A percentile compares a stretch with the other conserved stretches of the same genome.
phyloP scores from a whole-genome alignment of 352 stramenopile genomes.

The Chrysophaeum taylorii region DNA sequence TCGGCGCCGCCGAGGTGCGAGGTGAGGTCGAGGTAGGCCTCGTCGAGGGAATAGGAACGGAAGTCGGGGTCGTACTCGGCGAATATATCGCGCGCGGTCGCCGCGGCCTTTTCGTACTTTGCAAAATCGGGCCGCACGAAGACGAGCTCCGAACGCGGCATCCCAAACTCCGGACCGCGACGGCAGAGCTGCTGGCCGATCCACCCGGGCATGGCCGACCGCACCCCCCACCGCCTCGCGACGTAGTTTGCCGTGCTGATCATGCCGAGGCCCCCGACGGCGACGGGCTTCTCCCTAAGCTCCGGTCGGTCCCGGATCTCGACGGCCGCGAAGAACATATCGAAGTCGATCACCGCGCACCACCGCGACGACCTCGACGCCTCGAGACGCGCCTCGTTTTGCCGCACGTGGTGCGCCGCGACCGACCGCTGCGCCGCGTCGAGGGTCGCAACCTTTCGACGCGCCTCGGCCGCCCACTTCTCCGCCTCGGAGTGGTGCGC shows the following conservation, averaged over 20 bases:
- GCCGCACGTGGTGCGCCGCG: constrained; percentile 26
- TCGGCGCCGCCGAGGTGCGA: constrained; percentile 16
- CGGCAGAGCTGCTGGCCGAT: constrained; percentile 82
- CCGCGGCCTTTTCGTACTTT: constrained; percentile 70
- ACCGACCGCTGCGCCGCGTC: constrained; percentile 30
- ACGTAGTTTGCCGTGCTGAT: constrained; percentile 90
- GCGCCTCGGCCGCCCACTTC: constrained; percentile 58
- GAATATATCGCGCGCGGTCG: constrained; percentile 62
- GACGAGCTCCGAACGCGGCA: constrained; percentile 42
- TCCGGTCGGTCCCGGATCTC: constrained; percentile 80
- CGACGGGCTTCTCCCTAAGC: constrained; percentile 70
- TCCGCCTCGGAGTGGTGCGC: constrained; percentile 73
- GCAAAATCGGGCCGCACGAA: constrained; percentile 76
- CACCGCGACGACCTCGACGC: constrained; percentile 30
- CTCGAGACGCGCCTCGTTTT: constrained; percentile 44
- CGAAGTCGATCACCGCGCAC: constrained; percentile 86
- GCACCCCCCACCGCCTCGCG: constrained; percentile 80
- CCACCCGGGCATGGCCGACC: constrained; percentile 88
- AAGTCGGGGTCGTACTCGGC: constrained; percentile 82
- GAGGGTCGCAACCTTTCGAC: constrained; percentile 47
- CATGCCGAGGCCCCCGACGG: constrained; percentile 79
- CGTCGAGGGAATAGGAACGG: constrained; percentile 76
- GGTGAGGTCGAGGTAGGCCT: constrained; percentile 85
- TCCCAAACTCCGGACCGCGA: constrained; percentile 45
- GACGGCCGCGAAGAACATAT: constrained; percentile 92